Evolutionary conservation across 2,329 filamentous ascomycete genomes (phyloP), one percentile per base, ranked within the genome.

Genomic region (Penicillium occitanis): DNA sequence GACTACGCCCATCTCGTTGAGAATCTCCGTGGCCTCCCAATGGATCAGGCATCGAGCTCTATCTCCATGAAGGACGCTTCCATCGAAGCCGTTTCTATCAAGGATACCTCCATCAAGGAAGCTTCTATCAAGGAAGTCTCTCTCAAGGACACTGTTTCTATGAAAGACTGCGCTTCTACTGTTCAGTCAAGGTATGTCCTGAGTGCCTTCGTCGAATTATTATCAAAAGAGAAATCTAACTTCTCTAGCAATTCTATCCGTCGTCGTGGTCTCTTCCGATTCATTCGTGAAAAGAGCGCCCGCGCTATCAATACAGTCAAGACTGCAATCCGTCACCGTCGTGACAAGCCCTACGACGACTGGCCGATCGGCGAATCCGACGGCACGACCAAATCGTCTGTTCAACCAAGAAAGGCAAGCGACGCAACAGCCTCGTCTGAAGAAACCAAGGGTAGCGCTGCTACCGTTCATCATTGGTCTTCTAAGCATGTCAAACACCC

Each of bases 381-480:
- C 19, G 17, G 11, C 50, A 5, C 28, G 4, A 35, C 50, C 6
- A 57, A 37, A n/a, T 6, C 22, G 10, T 19, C 22, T 44, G 22
- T 44, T n/a, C 68, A 73, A 28, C 44, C 66, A 10, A 74, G 77
- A 13, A 75, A 75, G 50, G 70, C 73, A 42, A 79, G 78, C 66
- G 72, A 73, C 51, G 72, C 75, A 55, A 77, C 72, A 1, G 67
- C 71, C 0, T 61, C 70, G 19, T 79, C 78, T 13, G 71, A 72
- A 22, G 68, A 71, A 35, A 79, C 78, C 3, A 71, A 73, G n/a
- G 67, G 67, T n/a, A 78, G 74, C 6, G 72, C 65, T 17, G 66
- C 61, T 14, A 80, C 77, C 40, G 73, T 79, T n/a, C 69, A 68
- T 63, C 77, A 69, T 53, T 71, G 73, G 53, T 73, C 76, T 3